Evolutionary conservation across 192 early-diverging fungal species (phyloP).

Genomic region (Backusella parvicylindrica): DNA sequence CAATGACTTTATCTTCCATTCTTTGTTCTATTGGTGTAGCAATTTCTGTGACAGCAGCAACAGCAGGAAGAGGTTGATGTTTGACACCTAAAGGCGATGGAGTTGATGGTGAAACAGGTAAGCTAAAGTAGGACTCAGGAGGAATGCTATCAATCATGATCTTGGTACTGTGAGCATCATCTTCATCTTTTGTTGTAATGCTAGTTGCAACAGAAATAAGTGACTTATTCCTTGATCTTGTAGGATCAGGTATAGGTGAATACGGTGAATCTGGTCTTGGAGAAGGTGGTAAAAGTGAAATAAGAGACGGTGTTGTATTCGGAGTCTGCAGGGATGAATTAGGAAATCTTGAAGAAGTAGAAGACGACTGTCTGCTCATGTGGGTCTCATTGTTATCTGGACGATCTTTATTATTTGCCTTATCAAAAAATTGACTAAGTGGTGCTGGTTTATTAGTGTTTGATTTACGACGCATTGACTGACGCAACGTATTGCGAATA

Average conservation of each 20-base stretch:
- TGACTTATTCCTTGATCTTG: neutral
- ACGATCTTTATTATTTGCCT: neutral
- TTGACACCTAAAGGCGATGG: neutral
- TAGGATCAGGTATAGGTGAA: neutral
- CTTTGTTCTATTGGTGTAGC: neutral
- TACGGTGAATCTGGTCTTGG: neutral
- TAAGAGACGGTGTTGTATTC: neutral
- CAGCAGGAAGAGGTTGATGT: neutral
- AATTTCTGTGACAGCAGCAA: neutral
- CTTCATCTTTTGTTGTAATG: neutral
- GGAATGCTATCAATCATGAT: constrained; percentile 9
- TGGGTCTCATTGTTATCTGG: constrained; percentile 1
- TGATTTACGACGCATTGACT: constrained; percentile 21
- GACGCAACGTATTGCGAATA: constrained; percentile 5
- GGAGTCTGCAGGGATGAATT: constrained; percentile 11
- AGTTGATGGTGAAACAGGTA: neutral
- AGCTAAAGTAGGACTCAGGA: constrained; percentile 1
- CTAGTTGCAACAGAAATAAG: neutral
- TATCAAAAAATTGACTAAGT: constrained; percentile 3
- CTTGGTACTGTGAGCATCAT: constrained; percentile 3
- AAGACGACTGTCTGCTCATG: constrained; percentile 9
- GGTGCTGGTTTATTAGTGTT: neutral
- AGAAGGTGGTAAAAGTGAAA: constrained; percentile 4
- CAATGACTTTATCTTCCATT: too few relatives aligned
- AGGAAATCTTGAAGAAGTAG: constrained; percentile 1